Evolutionary conservation across 129 eudicot genomes (phyloP).

Genomic region (Chrysanthemum seticuspe): DNA sequence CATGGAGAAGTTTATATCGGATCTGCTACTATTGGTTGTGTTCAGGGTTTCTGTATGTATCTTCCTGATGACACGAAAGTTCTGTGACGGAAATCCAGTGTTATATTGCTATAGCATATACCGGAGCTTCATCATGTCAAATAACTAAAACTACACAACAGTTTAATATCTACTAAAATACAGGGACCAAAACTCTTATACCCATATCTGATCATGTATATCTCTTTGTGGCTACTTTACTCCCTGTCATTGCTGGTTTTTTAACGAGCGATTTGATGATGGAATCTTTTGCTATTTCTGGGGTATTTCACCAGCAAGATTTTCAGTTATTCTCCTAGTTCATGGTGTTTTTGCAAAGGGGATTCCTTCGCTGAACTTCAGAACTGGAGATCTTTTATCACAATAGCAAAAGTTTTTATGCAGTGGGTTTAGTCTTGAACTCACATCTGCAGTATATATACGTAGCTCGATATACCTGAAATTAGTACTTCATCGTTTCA

Average conservation of each 20-base stretch:
- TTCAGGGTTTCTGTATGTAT: conserved; percentile 32
- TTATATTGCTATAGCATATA: conserved; percentile 27
- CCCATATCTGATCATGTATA: conserved; percentile 31
- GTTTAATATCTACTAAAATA: conserved; percentile 24
- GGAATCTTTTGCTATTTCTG: conserved; percentile 40
- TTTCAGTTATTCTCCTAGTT: conserved; percentile 43
- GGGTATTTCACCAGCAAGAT: conserved; percentile 34
- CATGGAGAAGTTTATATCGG: conserved; percentile 50
- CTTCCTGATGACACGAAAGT: conserved; percentile 16
- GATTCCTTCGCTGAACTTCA: conserved; percentile 56
- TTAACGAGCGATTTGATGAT: conserved; percentile 44
- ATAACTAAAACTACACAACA: conserved; percentile 19
- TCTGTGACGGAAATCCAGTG: conserved; percentile 41
- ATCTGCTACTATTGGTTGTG: conserved; percentile 37
- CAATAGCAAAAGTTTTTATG: conserved; percentile 42
- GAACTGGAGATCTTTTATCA: conserved; percentile 59
- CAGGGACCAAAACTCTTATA: not conserved
- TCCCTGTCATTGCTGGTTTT: conserved; percentile 31
- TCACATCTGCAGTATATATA: conserved; percentile 30
- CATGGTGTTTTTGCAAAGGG: conserved; percentile 54
- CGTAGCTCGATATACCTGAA: conserved; percentile 29
- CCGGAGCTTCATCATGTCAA: conserved; percentile 50
- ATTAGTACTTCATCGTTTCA: not conserved
- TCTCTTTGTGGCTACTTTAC: conserved; percentile 38
- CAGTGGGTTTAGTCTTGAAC: conserved; percentile 49